Evolutionary conservation across 352 stramenopile genomes (phyloP), one percentile per base, ranked within the genome.

Genomic region (Phytopythium oedochilum): DNA sequence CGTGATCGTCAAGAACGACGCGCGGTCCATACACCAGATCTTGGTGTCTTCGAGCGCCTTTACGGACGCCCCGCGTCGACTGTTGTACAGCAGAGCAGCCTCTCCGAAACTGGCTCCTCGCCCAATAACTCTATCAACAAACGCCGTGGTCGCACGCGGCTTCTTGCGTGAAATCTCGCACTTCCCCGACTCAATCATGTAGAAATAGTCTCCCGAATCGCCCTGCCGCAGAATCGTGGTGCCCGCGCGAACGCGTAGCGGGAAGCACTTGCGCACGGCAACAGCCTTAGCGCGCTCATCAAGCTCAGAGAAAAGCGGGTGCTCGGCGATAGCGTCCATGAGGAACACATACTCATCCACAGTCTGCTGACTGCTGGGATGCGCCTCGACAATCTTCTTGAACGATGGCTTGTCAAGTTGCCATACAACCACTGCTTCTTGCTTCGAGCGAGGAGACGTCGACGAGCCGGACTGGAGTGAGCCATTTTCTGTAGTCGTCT

Each of bases 1-100:
- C 3, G 82, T 93, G 63, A 92, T 95, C 2, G 83, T 93, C 23
- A 92, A 57, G 46, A 95, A 90, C n/a, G 75, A 83, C 29, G 83
- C 80, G 29, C 83, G 78, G 50, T 95, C 83, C 75, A 98, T 96
- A 55, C 82, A 94, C 94, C 96, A 98, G 11, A 98, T 75, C 54
- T 96, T 97, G 38, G 83, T 96, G 60, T 89, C 71, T 57, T 93
- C 80, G 18, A 89, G 57, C 2, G 83, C 86, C 23, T 72, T 78
- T 28, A 98, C 92, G 0, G 94, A 98, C 3, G 96, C 96, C 2
- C 89, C 90, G 18, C 96, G 75, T 32, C 96, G 93, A 53, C 88
- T 97, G 61, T 98, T 97, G 74, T 99, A 99, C 59, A 99, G 76
- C 48, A 99, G 68, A 18, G 96, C 96, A 14, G 98, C 89, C 79